These are phyloP conservation scores for Coprinopsis strossmayeri DNA, from an alignment of 768 basidiomycete genomes.

Conservation along the genomic window DNA sequence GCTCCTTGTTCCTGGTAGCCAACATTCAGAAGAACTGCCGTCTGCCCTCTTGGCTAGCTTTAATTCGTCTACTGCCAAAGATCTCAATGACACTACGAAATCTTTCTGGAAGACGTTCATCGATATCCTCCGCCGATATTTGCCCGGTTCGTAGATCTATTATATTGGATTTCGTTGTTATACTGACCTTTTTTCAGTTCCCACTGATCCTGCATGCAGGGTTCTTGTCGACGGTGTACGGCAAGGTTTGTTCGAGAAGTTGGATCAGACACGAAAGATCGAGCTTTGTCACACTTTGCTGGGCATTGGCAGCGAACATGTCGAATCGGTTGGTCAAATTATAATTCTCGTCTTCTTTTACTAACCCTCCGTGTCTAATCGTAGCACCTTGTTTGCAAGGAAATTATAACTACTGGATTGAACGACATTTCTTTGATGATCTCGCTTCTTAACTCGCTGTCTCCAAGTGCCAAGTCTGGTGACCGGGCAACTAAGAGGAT, in stretches of 20 bases:
- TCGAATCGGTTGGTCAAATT: constrained; percentile 37
- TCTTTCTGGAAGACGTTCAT: constrained; percentile 48
- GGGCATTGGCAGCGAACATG: constrained; percentile 38
- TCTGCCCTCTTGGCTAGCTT: constrained; percentile 42
- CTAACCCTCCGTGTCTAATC: constrained; percentile 28
- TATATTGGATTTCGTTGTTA: background rate
- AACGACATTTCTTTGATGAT: constrained; percentile 46
- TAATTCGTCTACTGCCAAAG: constrained; percentile 36
- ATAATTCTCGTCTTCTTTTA: background rate
- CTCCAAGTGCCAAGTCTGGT: constrained; percentile 39
- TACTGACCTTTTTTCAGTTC: constrained; percentile 24
- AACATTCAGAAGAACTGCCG: constrained; percentile 28
- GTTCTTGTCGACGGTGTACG: constrained; percentile 41
- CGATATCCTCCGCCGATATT: constrained; percentile 34
- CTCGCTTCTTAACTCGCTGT: constrained; percentile 43
- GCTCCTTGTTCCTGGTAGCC: constrained; percentile 16
- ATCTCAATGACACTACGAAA: constrained; percentile 38
- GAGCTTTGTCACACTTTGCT: constrained; percentile 54
- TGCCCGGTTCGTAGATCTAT: constrained; percentile 33
- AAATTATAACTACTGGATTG: constrained; percentile 41
- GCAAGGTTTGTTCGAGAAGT: constrained; percentile 46
- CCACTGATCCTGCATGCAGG: constrained; percentile 28
- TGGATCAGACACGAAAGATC: constrained; percentile 48
- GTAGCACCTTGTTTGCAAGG: constrained; percentile 35
- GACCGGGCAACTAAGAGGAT: constrained; percentile 52